These are phyloP conservation scores for Teunomyces barrocoloradensis DNA, from an alignment of 805 yeast species.

Conservation along the genomic window DNA sequence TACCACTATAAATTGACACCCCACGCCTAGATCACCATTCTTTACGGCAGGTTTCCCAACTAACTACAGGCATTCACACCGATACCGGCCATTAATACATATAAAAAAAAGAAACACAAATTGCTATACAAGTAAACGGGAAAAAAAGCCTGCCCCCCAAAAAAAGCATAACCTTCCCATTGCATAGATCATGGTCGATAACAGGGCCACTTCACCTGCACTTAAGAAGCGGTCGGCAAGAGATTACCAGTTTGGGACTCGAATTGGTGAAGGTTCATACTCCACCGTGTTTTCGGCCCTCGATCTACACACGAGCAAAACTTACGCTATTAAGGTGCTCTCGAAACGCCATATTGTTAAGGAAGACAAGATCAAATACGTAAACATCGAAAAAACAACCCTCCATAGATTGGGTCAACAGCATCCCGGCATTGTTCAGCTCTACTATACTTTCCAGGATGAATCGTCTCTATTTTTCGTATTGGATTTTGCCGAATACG, in stretches of 20 bases:
- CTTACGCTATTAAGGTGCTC: constrained; percentile 88
- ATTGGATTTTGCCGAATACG: constrained; percentile 90
- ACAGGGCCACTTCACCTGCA: not conserved
- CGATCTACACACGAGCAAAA: constrained; percentile 67
- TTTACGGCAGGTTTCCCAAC: not conserved
- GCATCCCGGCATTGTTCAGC: constrained; percentile 91
- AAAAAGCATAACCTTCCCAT: not conserved
- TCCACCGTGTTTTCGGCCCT: constrained; percentile 89
- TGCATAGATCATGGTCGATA: not conserved
- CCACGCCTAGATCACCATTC: not conserved
- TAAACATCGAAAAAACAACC: constrained; percentile 90
- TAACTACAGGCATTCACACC: not conserved
- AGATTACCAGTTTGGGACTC: constrained; percentile 86
- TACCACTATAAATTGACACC: not conserved
- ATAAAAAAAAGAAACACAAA: too few species aligned
- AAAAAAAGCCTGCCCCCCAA: not conserved
- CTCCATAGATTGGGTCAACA: constrained; percentile 77
- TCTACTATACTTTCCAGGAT: constrained; percentile 94
- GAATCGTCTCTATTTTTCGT: constrained; percentile 85
- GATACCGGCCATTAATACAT: too few species aligned
- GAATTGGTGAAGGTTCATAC: constrained; percentile 93
- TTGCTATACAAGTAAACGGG: not conserved
- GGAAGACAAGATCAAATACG: constrained; percentile 93
- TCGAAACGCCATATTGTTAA: constrained; percentile 90
- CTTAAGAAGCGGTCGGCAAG: constrained; percentile 50